These are phyloP conservation scores for Pseudonitzschia delicatissima DNA, from an alignment of 108 stramenopile genomes.

Conservation along the genomic window DNA sequence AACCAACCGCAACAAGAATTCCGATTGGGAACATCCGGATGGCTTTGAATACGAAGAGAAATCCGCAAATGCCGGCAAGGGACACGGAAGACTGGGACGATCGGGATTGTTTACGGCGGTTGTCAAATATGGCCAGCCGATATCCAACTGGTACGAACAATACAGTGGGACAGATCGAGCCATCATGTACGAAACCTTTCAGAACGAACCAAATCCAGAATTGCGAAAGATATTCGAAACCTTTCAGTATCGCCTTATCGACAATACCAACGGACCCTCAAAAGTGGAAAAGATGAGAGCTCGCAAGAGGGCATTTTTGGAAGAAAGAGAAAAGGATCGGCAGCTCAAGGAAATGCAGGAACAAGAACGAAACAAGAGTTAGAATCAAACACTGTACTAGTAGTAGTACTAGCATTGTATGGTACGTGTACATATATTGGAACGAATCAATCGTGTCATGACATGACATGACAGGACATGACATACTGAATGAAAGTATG, in stretches of 20 bases:
- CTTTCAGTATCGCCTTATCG: constrained; percentile 2
- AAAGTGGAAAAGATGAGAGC: no score
- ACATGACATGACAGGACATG: no score
- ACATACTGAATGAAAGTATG: no score
- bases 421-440: no score
- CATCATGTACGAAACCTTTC: background rate
- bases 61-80: constrained; percentile 47
- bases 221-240: background rate
- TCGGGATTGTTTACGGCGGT: constrained; percentile 51
- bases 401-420: no score
- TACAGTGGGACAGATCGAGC: background rate
- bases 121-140: constrained; percentile 58
- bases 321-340: no score
- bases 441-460: no score
- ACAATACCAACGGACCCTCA: no score
- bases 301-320: no score
- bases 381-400: no score
- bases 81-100: constrained; percentile 45
- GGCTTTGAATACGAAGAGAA: constrained; percentile 46
- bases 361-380: no score
- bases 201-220: background rate
- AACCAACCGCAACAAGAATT: background rate
- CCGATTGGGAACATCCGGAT: background rate
- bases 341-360: no score
- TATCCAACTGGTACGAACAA: constrained; percentile 2